Percentiles rank a stretch among this genome's conserved stretches.
Evolutionary conservation across 345 rosid genomes (phyloP).

Genomic region (Gossypium mustelinum): DNA sequence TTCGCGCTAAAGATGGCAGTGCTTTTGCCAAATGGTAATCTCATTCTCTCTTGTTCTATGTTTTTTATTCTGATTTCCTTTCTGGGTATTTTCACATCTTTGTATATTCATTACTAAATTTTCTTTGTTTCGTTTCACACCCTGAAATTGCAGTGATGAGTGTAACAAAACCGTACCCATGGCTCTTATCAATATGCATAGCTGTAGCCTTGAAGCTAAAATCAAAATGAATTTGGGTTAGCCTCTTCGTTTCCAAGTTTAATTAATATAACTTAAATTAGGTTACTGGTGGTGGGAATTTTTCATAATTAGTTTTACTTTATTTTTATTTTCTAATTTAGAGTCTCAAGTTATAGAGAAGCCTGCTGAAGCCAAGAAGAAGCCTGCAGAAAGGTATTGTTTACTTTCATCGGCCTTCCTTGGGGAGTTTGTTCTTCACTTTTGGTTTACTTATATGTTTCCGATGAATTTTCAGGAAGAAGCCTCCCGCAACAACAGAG

Average conservation of each 20-base stretch:
- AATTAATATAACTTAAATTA: neutral
- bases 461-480: slow-evolving; percentile 42
- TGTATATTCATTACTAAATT: neutral
- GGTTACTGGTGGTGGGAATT: neutral
- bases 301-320: neutral
- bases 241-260: slow-evolving; percentile 10
- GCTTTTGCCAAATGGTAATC: slow-evolving; percentile 74
- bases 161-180: slow-evolving; percentile 75
- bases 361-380: slow-evolving; percentile 56
- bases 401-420: neutral
- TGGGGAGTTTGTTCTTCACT: neutral
- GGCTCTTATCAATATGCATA: slow-evolving; percentile 72
- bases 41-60: neutral
- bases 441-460: neutral
- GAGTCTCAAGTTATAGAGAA: slow-evolving; percentile 77
- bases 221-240: slow-evolving; percentile 77
- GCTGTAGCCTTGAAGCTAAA: slow-evolving; percentile 83
- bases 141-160: slow-evolving; percentile 40
- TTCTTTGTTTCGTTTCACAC: neutral
- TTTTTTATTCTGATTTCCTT: neutral
- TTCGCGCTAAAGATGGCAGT: slow-evolving; percentile 81
- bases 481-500: slow-evolving; percentile 41
- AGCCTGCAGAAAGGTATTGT: slow-evolving; percentile 56
- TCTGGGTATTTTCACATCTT: neutral
- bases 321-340: slow-evolving; percentile 12